Evolutionary conservation across 2,329 filamentous ascomycete genomes (phyloP).

Genomic region (Aspergillus pseudoviridinutans): DNA sequence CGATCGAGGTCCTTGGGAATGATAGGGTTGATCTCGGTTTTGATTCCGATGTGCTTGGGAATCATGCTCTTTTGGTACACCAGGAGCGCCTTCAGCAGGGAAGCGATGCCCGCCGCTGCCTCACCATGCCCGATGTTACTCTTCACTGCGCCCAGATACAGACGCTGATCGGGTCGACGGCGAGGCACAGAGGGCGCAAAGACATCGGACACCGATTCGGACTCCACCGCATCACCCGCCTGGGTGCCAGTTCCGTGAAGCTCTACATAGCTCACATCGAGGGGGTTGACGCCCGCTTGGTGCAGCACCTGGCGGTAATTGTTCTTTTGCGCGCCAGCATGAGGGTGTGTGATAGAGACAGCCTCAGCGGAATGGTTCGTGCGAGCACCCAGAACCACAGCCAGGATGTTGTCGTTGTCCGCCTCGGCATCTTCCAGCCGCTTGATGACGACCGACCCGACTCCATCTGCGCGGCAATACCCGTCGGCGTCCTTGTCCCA

Average conservation of each 20-base stretch:
- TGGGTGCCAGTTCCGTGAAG: slow-evolving; percentile 43
- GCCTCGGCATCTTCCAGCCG: slow-evolving; percentile 46
- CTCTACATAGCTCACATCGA: slow-evolving; percentile 36
- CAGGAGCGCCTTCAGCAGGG: slow-evolving; percentile 34
- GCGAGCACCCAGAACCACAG: slow-evolving; percentile 39
- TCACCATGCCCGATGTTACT: slow-evolving; percentile 62
- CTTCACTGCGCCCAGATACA: slow-evolving; percentile 62
- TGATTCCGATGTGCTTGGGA: slow-evolving; percentile 34
- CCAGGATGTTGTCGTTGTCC: slow-evolving; percentile 45
- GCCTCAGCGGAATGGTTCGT: slow-evolving; percentile 48
- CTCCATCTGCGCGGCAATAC: slow-evolving; percentile 52
- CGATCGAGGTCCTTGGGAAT: slow-evolving; percentile 43
- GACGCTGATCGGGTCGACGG: slow-evolving; percentile 39
- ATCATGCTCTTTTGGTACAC: slow-evolving; percentile 36
- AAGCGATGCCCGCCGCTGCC: slow-evolving; percentile 53
- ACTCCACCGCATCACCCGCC: slow-evolving; percentile 37
- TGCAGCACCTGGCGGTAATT: slow-evolving; percentile 37
- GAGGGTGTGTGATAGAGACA: slow-evolving; percentile 42
- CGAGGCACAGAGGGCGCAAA: slow-evolving; percentile 37
- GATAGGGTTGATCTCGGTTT: slow-evolving; percentile 42
- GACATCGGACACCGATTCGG: slow-evolving; percentile 33
- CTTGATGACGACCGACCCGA: slow-evolving; percentile 51
- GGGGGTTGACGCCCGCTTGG: slow-evolving; percentile 33
- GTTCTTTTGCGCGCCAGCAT: slow-evolving; percentile 36
- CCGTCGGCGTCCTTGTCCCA: slow-evolving; percentile 50